These are phyloP conservation scores for Aspergillus hancockii DNA, from an alignment of 495 filamentous ascomycete species.

Conservation along the genomic window DNA sequence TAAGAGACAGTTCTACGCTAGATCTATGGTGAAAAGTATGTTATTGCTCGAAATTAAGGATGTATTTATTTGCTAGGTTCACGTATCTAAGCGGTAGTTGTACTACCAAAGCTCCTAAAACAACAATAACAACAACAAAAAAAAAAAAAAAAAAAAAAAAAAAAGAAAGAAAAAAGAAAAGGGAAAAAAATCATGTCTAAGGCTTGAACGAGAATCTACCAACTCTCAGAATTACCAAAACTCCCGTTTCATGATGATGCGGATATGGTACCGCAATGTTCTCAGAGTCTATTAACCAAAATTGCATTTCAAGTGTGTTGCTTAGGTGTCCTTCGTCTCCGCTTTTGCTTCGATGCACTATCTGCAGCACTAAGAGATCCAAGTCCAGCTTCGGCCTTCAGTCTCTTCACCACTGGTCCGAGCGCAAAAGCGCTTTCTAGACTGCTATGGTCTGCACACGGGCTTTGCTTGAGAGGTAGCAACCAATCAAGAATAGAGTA, in stretches of 20 bases:
- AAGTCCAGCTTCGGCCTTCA: constrained; percentile 51
- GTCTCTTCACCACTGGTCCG: constrained; percentile 52
- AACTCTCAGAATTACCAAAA: neutral
- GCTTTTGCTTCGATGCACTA: constrained; percentile 11
- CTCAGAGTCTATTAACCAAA: neutral
- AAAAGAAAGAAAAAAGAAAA: too few relatives aligned
- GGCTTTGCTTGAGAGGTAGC: constrained; percentile 66
- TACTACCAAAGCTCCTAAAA: too few relatives aligned
- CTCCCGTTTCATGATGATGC: neutral
- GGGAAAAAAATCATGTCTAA: too few relatives aligned
- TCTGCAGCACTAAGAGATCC: constrained; percentile 6
- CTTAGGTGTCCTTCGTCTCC: constrained; percentile 15
- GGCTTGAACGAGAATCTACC: neutral
- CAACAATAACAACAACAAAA: too few relatives aligned
- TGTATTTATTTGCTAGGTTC: too few relatives aligned
- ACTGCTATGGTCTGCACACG: constrained; percentile 56
- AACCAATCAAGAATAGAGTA: constrained; percentile 69
- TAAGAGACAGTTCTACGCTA: too few relatives aligned
- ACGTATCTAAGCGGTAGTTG: too few relatives aligned
- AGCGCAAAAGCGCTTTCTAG: constrained; percentile 47
- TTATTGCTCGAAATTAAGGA: too few relatives aligned
- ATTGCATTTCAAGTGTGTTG: constrained; percentile 3
- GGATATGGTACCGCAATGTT: neutral
- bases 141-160: too few relatives aligned
- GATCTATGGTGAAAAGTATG: too few relatives aligned